Base-by-base conservation (phyloP, 2,329 filamentous ascomycete species). In the Beauveria sp. region DNA sequence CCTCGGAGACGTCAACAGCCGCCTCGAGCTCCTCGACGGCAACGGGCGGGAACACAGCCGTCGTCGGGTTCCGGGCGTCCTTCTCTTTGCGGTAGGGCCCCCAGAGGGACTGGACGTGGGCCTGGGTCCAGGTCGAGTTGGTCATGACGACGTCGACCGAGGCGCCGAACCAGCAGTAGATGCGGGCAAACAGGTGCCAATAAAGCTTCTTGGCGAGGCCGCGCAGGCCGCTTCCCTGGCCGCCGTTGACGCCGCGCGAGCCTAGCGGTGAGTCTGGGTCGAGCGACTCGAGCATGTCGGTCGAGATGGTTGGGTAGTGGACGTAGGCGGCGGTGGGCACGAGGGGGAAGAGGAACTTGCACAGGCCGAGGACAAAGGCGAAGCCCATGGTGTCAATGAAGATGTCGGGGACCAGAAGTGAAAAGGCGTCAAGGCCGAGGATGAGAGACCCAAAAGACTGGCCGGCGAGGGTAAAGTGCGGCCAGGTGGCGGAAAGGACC, bases 301-400 rank as follows among this genome's bases (percentile, higher is more conserved):
- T 99, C 3, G 93, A 97, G 59, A 99, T 99, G 61, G 93, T 98
- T 1, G 95, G 95, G 72, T 98, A 99, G 76, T 99, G 95, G 1
- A 98, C 93, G 71, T 99, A 99, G 58, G 95, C 93, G 51, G 85
- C 92, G 0, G 92, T 97, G 0, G 93, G 90, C 1, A 97, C 83
- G 42, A 77, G 74, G 0, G 84, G 88, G 71, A 98, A 98, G 26
- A 98, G 79, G 65, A 89, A 82, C 71, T 92, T 95, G 73, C 82
- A 89, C 3, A 97, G 80, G 9, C 90, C 91, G 12, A 96, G 83
- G 0, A 90, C 84, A 71, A 98, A 99, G 28, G 93, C 92, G 70
- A 97, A 99, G 64, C 95, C 95, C 93, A 99, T 97, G 2, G 95
- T 99, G 71, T 99, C 95, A 68, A 99, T 81, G 72, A 98, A 96